phyloP scores from a whole-genome alignment of 371 early-diverging fungal species.

The Mucor circinelloides region DNA sequence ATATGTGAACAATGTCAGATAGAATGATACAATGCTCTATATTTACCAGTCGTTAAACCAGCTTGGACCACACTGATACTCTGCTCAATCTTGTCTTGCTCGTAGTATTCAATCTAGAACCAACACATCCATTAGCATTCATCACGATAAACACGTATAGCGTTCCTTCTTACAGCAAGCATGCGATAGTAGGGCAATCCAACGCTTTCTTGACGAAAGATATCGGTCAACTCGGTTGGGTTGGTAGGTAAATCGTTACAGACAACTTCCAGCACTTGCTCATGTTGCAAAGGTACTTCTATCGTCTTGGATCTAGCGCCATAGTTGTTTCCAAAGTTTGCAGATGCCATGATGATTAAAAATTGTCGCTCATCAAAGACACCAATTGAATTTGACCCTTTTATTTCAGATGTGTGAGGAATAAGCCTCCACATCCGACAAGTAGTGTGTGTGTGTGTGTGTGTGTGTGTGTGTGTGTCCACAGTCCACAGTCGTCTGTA shows the following conservation, averaged over 20 bases:
- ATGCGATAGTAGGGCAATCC: constrained; percentile 74
- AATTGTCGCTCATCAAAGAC: background rate
- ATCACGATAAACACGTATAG: background rate
- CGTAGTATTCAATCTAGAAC: constrained; percentile 76
- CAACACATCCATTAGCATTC: background rate
- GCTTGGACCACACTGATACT: constrained; percentile 64
- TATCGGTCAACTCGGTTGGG: constrained; percentile 74
- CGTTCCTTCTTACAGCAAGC: constrained; percentile 67
- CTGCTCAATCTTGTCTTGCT: constrained; percentile 63
- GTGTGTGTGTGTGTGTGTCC: background rate
- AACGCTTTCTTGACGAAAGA: constrained; percentile 74
- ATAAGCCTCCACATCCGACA: background rate
- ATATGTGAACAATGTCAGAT: background rate
- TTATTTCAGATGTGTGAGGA: background rate
- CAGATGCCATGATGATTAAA: constrained; percentile 23
- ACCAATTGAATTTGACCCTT: background rate
- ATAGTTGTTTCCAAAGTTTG: constrained; percentile 27
- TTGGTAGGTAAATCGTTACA: constrained; percentile 71
- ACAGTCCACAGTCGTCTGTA: background rate
- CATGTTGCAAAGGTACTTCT: constrained; percentile 81
- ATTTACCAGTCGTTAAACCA: constrained; percentile 60
- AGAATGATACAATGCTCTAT: background rate
- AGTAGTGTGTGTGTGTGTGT: background rate
- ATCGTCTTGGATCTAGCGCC: constrained; percentile 53
- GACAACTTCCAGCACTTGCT: constrained; percentile 81